Percentiles rank a stretch among this genome's conserved stretches.
phyloP scores from a whole-genome alignment of 1,284 basidiomycete genomes.

The Bondarzewia mesenterica region DNA sequence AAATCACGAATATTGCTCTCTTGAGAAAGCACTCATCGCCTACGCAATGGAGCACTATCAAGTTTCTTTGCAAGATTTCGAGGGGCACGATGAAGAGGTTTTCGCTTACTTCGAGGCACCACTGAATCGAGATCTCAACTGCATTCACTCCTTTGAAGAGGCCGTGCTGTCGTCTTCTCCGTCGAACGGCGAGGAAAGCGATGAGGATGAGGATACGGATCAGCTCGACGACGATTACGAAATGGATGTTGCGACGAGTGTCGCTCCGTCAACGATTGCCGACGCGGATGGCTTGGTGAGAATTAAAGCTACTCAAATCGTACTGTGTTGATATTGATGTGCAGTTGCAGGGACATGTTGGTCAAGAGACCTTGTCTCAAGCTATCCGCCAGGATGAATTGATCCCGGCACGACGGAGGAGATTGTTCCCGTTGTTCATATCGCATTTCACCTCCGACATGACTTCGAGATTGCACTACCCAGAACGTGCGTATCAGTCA shows the following conservation, averaged over 20 bases:
- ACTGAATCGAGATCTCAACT: slow-evolving; percentile 9
- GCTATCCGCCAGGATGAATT: slow-evolving; percentile 67
- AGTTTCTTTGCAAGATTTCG: slow-evolving; percentile 34
- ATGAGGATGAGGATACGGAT: neutral
- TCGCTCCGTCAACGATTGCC: neutral
- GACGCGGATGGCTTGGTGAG: neutral
- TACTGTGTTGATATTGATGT: neutral
- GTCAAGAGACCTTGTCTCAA: slow-evolving; percentile 55
- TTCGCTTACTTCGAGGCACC: slow-evolving; percentile 7
- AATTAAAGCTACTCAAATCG: neutral
- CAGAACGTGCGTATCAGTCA: slow-evolving; percentile 33
- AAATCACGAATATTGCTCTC: slow-evolving; percentile 32
- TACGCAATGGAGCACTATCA: slow-evolving; percentile 40
- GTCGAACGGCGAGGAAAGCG: neutral
- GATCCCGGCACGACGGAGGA: slow-evolving; percentile 43
- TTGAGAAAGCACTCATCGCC: slow-evolving; percentile 34
- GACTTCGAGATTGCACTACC: slow-evolving; percentile 24
- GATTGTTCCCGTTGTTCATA: slow-evolving; percentile 30
- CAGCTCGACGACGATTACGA: slow-evolving; percentile 1
- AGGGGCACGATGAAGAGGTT: slow-evolving; percentile 10
- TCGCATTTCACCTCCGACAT: neutral
- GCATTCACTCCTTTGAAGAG: neutral
- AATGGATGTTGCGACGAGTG: slow-evolving; percentile 8
- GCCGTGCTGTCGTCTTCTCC: neutral
- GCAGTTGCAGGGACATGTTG: slow-evolving; percentile 42